Conservation (phyloP, 495 filamentous ascomycete genomes). For the Elasticomyces elasticus region DNA sequence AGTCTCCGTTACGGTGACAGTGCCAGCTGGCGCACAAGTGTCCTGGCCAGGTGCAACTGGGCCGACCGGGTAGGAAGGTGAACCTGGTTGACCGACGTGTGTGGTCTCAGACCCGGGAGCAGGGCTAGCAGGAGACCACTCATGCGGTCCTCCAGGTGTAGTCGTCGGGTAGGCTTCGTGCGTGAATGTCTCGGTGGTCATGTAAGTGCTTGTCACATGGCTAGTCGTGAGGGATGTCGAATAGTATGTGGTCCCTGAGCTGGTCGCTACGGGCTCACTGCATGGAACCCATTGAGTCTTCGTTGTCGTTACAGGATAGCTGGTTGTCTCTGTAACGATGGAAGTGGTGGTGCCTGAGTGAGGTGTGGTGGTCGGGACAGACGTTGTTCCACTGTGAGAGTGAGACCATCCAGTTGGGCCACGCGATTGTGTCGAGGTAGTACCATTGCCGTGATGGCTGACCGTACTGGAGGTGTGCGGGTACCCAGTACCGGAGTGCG, state of each 20-base stretch:
- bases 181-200: slow-evolving; percentile 1
- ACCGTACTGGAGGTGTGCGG: neutral
- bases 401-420: neutral
- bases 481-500: neutral
- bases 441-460: neutral
- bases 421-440: neutral
- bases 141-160: neutral
- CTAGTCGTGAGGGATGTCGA: slow-evolving; percentile 9
- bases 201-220: slow-evolving; percentile 1
- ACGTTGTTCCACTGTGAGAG: neutral
- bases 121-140: neutral
- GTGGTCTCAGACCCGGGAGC: neutral
- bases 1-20: slow-evolving; percentile 4
- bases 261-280: slow-evolving; percentile 3
- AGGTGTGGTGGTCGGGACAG: neutral
- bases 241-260: slow-evolving; percentile 3
- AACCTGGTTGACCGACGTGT: neutral
- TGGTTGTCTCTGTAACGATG: neutral
- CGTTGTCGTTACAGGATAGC: slow-evolving; percentile 1
- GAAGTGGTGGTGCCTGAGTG: neutral
- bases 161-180: slow-evolving; percentile 2
- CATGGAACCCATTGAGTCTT: neutral
- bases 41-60: neutral
- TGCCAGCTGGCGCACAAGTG: neutral
- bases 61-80: neutral